Base-by-base conservation (phyloP, 352 stramenopile genomes). In the Globisporangium uncinulatum region DNA sequence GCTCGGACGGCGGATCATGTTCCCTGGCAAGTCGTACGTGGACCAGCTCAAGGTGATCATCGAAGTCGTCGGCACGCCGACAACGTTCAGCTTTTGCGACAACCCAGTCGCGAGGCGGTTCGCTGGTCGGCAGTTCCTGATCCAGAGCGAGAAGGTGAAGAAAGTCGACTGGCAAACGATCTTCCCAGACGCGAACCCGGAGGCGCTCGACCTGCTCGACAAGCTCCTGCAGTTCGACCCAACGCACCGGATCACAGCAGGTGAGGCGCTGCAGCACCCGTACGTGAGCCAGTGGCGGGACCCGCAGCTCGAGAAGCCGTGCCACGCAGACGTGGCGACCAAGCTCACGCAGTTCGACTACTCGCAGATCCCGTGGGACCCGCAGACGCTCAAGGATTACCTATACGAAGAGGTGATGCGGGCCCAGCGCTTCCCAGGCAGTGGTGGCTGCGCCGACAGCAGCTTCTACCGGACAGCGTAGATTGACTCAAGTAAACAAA, bases 231-330 rank as follows among this genome's bases (percentile, higher is more conserved):
- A 91, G 59, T 96, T 97, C 50, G 85, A 96, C 49, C 88, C 87
- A 11, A 79, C 71, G 11, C 76, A 93, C 32, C 87, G 89, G 32
- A 96, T 97, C 65, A 94, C 86, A 5, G 81, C 83, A 0, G 61
- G 65, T 0, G 81, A 97, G 49, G 89, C 89, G 5, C 65, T 98
- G 14, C 66, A 90, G 36, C 89, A 97, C 51, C 86, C 87, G 47
- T 98, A 97, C 60, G 76, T 98, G 69, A 87, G 75, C 51, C 76
- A 83, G 54, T 94, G 85, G 79, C 79, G 85, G 0, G 77, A 94
- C 39, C 21, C 62, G n/a, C 62, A 71, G 29, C 56, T 92, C 49
- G 84, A 94, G 57, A 53, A 71, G 50, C 68, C 71, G 14, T 92
- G 82, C 43, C 60, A 70, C 17, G 59, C 65, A 4, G 71, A 84